Evolutionary conservation across 345 rosid genomes (phyloP).

Genomic region (Eucalyptus sp.): DNA sequence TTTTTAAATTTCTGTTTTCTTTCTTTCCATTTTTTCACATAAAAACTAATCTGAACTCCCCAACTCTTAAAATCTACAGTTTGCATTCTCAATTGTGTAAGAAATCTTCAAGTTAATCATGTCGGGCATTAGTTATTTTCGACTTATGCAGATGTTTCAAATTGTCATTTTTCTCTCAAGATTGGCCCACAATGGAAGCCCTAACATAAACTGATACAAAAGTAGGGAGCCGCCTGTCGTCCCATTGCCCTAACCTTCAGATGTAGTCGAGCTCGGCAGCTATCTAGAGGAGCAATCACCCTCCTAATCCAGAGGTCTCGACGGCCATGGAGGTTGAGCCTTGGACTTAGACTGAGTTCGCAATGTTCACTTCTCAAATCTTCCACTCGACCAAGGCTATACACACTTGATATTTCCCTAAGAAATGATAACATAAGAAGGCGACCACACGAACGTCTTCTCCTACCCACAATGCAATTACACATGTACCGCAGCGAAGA

Average conservation of each 20-base stretch:
- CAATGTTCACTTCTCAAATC: neutral
- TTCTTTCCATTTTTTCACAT: neutral
- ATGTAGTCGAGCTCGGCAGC: neutral
- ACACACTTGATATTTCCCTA: neutral
- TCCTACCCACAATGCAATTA: neutral
- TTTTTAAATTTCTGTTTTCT: neutral
- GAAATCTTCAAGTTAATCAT: neutral
- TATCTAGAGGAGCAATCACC: neutral
- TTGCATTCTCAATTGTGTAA: neutral
- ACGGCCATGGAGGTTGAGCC: neutral
- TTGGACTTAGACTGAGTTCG: neutral
- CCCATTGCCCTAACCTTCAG: neutral
- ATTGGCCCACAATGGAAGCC: neutral
- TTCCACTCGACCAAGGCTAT: neutral
- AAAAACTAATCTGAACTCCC: neutral
- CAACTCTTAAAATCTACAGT: neutral
- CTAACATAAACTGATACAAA: neutral
- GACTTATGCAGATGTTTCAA: neutral
- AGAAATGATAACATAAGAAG: neutral
- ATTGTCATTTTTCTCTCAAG: neutral
- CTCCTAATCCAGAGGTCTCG: neutral
- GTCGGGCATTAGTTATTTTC: neutral
- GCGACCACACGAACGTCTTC: neutral
- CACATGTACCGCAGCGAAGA: neutral
- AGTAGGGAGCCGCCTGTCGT: neutral